These are phyloP conservation scores for Sclerotinia sclerotiorum DNA, from an alignment of 2,329 filamentous ascomycete species.

Conservation along the genomic window DNA sequence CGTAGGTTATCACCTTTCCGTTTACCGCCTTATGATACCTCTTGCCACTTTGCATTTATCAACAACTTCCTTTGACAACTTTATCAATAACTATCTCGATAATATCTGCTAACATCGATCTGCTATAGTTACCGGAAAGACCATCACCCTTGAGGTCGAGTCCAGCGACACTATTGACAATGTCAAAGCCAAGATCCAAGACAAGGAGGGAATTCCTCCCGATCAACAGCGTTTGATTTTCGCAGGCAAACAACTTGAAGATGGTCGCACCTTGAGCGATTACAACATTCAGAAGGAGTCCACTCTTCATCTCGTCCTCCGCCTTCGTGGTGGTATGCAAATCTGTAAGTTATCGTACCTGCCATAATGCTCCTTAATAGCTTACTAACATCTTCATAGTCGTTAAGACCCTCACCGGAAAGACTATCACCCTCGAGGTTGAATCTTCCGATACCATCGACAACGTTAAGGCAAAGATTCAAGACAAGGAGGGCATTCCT, in stretches of 20 bases:
- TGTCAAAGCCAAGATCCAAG: constrained; percentile 95
- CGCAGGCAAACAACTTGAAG: constrained; percentile 93
- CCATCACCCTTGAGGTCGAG: constrained; percentile 99
- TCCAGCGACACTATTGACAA: constrained; percentile 99
- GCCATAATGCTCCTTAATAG: constrained; percentile 56
- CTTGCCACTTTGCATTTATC: constrained; percentile 48
- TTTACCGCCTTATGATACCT: constrained; percentile 23
- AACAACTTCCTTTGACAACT: constrained; percentile 48
- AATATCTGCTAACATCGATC: constrained; percentile 64
- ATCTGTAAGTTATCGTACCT: constrained; percentile 54
- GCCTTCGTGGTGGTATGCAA: constrained; percentile 87
- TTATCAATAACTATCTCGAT: constrained; percentile 43
- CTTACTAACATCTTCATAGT: constrained; percentile 49
- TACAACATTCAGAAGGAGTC: constrained; percentile 97
- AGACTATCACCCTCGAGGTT: constrained; percentile 99
- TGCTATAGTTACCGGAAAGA: constrained; percentile 83
- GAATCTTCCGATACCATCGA: constrained; percentile 99
- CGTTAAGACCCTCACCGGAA: constrained; percentile 84
- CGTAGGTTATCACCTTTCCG: constrained; percentile 56
- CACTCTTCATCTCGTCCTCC: constrained; percentile 81
- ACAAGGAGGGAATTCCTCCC: constrained; percentile 95
- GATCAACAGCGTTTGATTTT: constrained; percentile 97
- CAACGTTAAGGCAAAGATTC: constrained; percentile 95
- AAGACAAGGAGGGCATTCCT: constrained; percentile 90
- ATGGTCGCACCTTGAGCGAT: constrained; percentile 84